Conservation (phyloP, 2,329 filamentous ascomycete species). For the Shiraia bambusicola region DNA sequence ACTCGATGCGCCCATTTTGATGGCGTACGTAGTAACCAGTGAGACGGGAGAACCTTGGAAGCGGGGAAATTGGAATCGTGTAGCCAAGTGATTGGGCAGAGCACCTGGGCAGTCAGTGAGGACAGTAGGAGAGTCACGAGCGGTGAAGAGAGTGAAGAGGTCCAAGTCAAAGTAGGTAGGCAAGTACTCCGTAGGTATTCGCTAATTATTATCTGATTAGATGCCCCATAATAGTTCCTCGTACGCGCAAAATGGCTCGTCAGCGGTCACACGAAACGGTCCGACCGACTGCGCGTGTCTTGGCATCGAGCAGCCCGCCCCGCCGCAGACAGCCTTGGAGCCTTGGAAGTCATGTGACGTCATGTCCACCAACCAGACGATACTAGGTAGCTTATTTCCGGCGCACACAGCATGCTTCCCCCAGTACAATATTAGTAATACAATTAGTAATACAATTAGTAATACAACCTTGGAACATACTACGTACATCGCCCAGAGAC, state of each 20-base stretch:
- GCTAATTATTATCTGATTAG: slow-evolving; percentile 1
- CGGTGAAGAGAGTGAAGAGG: background rate
- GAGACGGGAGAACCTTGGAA: background rate
- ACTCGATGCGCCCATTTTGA: slow-evolving; percentile 47
- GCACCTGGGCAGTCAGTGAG: background rate
- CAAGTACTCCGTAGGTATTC: too few species aligned
- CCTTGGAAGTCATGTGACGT: too few species aligned
- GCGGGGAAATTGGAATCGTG: background rate
- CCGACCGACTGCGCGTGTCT: slow-evolving; percentile 5
- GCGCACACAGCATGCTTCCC: too few species aligned
- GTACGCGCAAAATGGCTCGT: slow-evolving; percentile 5
- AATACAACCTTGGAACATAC: too few species aligned
- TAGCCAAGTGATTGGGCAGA: background rate
- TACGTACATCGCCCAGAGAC: too few species aligned
- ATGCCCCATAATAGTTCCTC: slow-evolving; percentile 2
- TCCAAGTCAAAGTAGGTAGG: background rate
- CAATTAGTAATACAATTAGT: too few species aligned
- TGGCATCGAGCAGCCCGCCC: slow-evolving; percentile 1
- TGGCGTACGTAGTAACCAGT: slow-evolving; percentile 9
- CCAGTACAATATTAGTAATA: too few species aligned
- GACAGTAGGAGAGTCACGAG: too few species aligned
- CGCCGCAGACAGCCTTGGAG: too few species aligned
- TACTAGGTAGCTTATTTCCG: too few species aligned
- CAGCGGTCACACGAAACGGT: slow-evolving; percentile 20
- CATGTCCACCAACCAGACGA: too few species aligned